Percentiles rank a stretch among this genome's conserved stretches.
Conservation (phyloP, 345 rosid genomes). For the Eucalyptus tenuipes region DNA sequence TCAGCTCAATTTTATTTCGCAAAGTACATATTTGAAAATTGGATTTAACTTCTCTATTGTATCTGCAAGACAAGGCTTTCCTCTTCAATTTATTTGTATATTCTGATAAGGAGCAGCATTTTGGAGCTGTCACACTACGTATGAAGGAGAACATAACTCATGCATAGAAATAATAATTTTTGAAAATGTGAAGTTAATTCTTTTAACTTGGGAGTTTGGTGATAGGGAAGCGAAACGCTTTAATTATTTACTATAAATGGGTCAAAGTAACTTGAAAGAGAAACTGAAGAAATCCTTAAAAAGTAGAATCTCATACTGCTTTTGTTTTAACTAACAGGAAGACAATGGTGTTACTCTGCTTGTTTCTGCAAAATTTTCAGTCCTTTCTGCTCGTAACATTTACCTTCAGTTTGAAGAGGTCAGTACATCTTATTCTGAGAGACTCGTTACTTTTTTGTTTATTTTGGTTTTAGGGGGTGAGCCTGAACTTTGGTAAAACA, state of each 20-base stretch:
- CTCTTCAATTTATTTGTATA: neutral
- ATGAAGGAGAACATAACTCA: neutral
- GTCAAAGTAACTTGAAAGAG: neutral
- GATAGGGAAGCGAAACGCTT: neutral
- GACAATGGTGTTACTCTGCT: slow-evolving; percentile 86
- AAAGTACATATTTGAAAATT: neutral
- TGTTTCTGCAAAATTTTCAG: slow-evolving; percentile 74
- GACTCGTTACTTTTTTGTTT: neutral
- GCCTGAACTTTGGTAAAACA: neutral
- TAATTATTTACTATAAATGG: neutral
- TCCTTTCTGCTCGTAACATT: slow-evolving; percentile 62
- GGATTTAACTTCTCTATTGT: neutral
- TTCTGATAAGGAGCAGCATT: neutral
- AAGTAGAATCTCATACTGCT: neutral
- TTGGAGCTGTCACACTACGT: neutral
- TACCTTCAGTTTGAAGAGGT: slow-evolving; percentile 94
- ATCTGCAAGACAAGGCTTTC: neutral
- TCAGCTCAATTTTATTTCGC: neutral
- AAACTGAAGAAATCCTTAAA: neutral
- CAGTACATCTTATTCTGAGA: neutral
- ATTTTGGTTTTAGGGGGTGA: neutral
- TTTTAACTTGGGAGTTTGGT: neutral
- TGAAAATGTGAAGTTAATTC: neutral
- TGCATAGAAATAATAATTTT: neutral
- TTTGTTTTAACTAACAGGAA: slow-evolving; percentile 31